Evolutionary conservation across 176 grass and related monocot genomes (phyloP), one percentile per base, ranked within the genome.

Genomic region (Ampelocalamus luodianensis): DNA sequence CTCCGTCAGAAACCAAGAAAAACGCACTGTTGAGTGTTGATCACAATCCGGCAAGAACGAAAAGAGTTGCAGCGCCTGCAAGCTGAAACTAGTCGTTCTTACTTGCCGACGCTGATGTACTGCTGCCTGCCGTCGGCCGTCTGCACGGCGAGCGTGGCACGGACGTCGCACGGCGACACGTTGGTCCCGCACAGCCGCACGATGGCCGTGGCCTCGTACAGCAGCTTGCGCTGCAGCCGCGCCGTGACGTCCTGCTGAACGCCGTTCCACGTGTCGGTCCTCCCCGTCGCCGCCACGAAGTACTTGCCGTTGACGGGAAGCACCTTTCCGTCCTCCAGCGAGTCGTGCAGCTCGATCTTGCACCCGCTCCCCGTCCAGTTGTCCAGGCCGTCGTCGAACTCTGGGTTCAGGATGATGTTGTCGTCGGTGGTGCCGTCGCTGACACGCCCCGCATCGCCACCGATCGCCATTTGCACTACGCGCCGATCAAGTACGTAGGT

Each of bases 321-420:
- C 16, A 99, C 78, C 81, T 92, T 93, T 54, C 91, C 96, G 48
- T 85, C 93, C 54, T 83, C 96, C 84, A 96, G 83, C 8, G 93
- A 90, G 81, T 94, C 91, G 49, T 92, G 91, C 32, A 96, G 65
- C 65, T 76, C 65, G 74, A 96, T 92, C 74, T 90, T 95, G 93
- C 96, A 98, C 70, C 96, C 93, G 78, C 75, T 93, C 3, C 91
- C 96, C 0, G 91, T 0, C 96, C 96, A 99, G 48, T 83, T 86
- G 74, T 88, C 89, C 22, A 94, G 77, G 48, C 96, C 96, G 82
- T 90, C 53, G 50, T 99, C 93, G 68, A 99, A 99, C 73, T 91
- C 77, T 7, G 96, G 96, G 86, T 96, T 99, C 14, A 94, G 74
- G 79, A 99, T 96, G 80, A 96, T 94, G 90, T 94, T 96, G 50